Evolutionary conservation across 164 flowering plant species (phyloP).

Genomic region (Saururus chinensis): DNA sequence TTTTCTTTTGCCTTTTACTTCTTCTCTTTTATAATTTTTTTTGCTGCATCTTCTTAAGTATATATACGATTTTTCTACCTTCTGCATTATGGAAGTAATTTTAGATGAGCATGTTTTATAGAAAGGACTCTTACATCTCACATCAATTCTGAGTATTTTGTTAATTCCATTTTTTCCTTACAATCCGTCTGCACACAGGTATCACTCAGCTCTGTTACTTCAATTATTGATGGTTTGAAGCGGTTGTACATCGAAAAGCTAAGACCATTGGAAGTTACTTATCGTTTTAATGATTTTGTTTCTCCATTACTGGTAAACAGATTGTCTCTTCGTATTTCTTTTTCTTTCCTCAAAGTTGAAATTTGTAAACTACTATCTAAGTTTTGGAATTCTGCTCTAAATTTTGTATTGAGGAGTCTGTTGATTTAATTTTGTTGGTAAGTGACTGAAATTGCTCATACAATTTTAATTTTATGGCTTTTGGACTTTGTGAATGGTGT

Average conservation of each 20-base stretch:
- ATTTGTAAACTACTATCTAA: too few species aligned
- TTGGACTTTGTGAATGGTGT: constrained; percentile 5
- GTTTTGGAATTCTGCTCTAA: too few species aligned
- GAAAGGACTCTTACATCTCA: too few species aligned
- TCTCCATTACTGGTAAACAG: constrained; percentile 78
- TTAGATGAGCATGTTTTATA: too few species aligned
- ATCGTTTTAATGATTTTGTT: constrained; percentile 84
- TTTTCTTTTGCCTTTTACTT: background rate
- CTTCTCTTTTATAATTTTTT: background rate
- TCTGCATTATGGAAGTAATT: too few species aligned
- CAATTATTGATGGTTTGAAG: constrained; percentile 90
- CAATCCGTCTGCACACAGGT: constrained; percentile 15
- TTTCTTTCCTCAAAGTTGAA: too few species aligned
- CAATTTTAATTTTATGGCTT: background rate
- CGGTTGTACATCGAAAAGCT: constrained; percentile 74
- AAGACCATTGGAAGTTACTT: constrained; percentile 81
- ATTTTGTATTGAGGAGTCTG: too few species aligned
- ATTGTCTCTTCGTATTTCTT: background rate
- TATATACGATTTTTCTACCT: background rate
- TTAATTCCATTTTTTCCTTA: too few species aligned
- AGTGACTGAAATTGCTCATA: background rate
- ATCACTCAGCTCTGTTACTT: constrained; percentile 65
- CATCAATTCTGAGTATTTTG: too few species aligned
- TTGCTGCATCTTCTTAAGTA: background rate
- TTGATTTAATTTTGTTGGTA: background rate